Evolutionary conservation across 768 basidiomycete genomes (phyloP), one percentile per base, ranked within the genome.

Genomic region (Lentinus brumalis): DNA sequence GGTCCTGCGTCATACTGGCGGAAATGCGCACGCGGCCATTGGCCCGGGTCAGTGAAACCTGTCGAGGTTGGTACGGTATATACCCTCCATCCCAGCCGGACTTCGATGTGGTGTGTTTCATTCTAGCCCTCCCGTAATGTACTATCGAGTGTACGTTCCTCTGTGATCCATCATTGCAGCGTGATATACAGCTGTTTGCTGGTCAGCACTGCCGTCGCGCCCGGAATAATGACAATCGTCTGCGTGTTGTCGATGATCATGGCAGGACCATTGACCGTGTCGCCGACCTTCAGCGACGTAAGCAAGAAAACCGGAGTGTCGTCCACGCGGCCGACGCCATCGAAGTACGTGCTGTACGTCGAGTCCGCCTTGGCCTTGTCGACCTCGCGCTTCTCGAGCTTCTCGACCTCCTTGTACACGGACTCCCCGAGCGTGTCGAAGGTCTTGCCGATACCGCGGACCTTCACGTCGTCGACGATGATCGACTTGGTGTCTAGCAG

Each of bases 161-260:
- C 35, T 35, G 7, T 11, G 35, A 35, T 35, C 3, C 35, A 1
- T 59, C 67, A 73, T 47, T 75, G 68, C 39, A 85, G 66, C 1
- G 77, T 80, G 65, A 85, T 78, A 49, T 80, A 79, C 74, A 94
- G 70, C 71, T 92, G 89, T 64, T 85, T 87, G 57, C 84, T 86
- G 50, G 87, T 83, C 57, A 92, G 69, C 8, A 89, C 76, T 18
- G 85, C 89, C 69, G 73, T 83, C 52, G 89, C 85, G 15, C 81
- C 85, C 0, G 92, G 90, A 21, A 94, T 85, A 4, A 98, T 75
- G 35, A 98, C 89, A 61, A 98, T 92, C 26, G 96, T 97, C 78
- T 97, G 96, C 21, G 96, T 98, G 66, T 92, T 81, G 73, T 98
- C 96, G 67, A 97, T 92, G 62, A 98, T 89, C 84, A 98, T 89